Percentiles rank a stretch among this genome's conserved stretches.
phyloP scores from a whole-genome alignment of 331 rosid genomes.

The Cydonia oblonga region DNA sequence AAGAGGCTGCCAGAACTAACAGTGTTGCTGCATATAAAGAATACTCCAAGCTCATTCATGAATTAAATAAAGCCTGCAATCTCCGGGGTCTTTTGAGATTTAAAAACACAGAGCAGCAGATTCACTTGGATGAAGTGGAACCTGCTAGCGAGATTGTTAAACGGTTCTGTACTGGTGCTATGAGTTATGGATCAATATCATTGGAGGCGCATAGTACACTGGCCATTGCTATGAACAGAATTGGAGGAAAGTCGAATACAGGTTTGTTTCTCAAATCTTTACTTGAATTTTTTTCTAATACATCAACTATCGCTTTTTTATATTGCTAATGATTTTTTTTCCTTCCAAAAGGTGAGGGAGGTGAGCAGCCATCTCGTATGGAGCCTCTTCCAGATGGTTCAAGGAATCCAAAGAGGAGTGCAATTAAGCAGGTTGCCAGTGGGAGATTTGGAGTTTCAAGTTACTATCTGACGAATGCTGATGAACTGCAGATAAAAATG shows the following conservation, averaged over 20 bases:
- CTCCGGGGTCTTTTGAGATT: conserved; percentile 85
- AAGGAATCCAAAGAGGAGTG: conserved; percentile 83
- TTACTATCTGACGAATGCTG: conserved; percentile 92
- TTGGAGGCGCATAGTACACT: conserved; percentile 87
- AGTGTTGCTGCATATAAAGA: conserved; percentile 79
- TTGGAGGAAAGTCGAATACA: conserved; percentile 98
- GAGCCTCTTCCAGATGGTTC: conserved; percentile 87
- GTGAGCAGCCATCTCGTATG: conserved; percentile 98
- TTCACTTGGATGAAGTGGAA: conserved; percentile 84
- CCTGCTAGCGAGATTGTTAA: conserved; percentile 93
- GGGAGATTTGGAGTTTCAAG: conserved; percentile 98
- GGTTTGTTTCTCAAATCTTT: conserved; percentile 32
- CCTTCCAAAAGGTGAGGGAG: conserved; percentile 76
- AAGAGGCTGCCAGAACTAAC: conserved; percentile 85
- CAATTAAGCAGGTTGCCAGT: conserved; percentile 96
- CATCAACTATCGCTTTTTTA: not conserved
- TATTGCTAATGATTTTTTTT: not conserved
- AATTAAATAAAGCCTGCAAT: conserved; percentile 81
- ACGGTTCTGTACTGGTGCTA: conserved; percentile 96
- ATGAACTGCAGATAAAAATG: conserved; percentile 95
- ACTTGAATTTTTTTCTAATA: not conserved
- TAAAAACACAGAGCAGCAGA: conserved; percentile 36
- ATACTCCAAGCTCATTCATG: conserved; percentile 72
- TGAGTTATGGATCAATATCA: conserved; percentile 98
- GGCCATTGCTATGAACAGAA: conserved; percentile 85